Evolutionary conservation across 495 filamentous ascomycete genomes (phyloP).

Genomic region (Parathielavia hyrcaniae): DNA sequence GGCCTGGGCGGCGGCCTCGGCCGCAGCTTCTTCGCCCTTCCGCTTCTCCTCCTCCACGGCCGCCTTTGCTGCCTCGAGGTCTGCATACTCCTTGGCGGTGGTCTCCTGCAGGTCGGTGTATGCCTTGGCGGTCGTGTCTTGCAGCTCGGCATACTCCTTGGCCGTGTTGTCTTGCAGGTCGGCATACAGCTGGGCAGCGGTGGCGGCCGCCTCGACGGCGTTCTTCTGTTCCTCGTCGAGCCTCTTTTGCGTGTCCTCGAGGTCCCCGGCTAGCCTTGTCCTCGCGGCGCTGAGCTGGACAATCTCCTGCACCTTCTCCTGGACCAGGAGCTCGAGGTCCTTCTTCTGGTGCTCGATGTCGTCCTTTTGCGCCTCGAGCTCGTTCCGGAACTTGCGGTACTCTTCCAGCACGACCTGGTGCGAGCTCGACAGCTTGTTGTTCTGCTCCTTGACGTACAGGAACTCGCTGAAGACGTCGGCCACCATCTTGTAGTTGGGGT

Average conservation of each 20-base stretch:
- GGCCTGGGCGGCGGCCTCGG: constrained; percentile 25
- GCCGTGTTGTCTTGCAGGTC: constrained; percentile 8
- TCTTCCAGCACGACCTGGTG: constrained; percentile 34
- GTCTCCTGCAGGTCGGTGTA: constrained; percentile 3
- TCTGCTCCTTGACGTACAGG: constrained; percentile 36
- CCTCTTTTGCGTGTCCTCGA: constrained; percentile 23
- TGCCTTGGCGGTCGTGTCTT: constrained; percentile 9
- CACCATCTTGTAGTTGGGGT: constrained; percentile 37
- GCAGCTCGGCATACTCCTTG: constrained; percentile 18
- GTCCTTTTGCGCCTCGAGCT: constrained; percentile 30
- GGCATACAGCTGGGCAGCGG: constrained; percentile 11
- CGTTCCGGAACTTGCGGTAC: constrained; percentile 35
- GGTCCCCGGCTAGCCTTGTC: constrained; percentile 25
- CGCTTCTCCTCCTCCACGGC: constrained; percentile 28
- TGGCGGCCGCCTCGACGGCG: constrained; percentile 21
- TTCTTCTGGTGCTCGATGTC: constrained; percentile 27
- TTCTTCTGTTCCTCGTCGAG: constrained; percentile 21
- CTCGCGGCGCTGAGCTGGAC: constrained; percentile 24
- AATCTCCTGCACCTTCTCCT: constrained; percentile 31
- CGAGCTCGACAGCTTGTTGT: constrained; percentile 30
- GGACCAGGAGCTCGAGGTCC: constrained; percentile 27
- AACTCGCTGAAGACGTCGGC: constrained; percentile 38
- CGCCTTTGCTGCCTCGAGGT: constrained; percentile 21
- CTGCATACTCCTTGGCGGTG: constrained; percentile 10
- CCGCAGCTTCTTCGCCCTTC: constrained; percentile 24